Evolutionary conservation across 805 yeast species (phyloP).

Genomic region (Candida andamanensis): DNA sequence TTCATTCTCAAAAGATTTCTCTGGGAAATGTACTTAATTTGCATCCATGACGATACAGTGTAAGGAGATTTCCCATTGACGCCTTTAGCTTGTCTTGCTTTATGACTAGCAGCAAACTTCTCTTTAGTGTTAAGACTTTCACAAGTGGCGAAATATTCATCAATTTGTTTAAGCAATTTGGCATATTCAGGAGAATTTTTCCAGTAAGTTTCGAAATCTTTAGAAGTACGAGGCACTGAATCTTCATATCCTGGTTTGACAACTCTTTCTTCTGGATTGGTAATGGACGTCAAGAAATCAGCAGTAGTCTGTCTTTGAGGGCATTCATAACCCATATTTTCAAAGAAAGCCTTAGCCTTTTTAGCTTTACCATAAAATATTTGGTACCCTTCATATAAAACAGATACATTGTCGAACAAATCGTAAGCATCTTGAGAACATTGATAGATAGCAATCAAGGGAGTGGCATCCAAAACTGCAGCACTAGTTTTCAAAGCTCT

Average conservation of each 20-base stretch:
- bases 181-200: conserved; percentile 47
- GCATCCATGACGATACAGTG: conserved; percentile 44
- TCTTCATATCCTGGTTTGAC: conserved; percentile 43
- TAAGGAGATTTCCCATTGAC: conserved; percentile 29
- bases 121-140: conserved; percentile 12
- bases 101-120: conserved; percentile 19
- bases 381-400: conserved; percentile 44
- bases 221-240: conserved; percentile 50
- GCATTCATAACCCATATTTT: conserved; percentile 57
- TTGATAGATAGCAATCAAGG: conserved; percentile 54
- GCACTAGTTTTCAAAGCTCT: conserved; percentile 63
- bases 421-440: conserved; percentile 46
- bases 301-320: conserved; percentile 62
- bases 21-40: conserved; percentile 45
- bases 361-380: conserved; percentile 41
- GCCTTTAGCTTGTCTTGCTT: conserved; percentile 38
- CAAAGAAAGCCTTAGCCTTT: conserved; percentile 44
- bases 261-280: conserved; percentile 61
- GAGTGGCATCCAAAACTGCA: conserved; percentile 42
- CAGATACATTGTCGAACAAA: conserved; percentile 42
- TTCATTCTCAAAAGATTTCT: conserved; percentile 52
- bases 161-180: conserved; percentile 37
- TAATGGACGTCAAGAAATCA: conserved; percentile 62
- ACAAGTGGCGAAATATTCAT: conserved; percentile 29
- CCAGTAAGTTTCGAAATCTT: conserved; percentile 61